Conservation (phyloP, 306 rosid genomes). For the Lathyrus tuberosus region DNA sequence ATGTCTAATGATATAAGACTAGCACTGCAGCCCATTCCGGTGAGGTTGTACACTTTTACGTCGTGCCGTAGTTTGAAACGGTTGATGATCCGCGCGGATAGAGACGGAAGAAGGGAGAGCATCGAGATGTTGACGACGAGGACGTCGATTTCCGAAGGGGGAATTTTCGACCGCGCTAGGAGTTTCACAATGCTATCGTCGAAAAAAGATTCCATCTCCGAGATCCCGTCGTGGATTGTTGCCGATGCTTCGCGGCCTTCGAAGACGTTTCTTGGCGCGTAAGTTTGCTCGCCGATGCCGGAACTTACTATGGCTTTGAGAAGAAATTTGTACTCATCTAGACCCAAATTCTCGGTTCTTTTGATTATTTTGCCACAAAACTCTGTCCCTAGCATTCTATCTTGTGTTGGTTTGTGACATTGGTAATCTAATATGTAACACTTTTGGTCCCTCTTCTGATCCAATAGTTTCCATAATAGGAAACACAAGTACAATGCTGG, state of each 20-base stretch:
- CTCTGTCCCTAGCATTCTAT: conserved; percentile 62
- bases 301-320: conserved; percentile 87
- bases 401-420: conserved; percentile 65
- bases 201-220: conserved; percentile 86
- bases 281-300: conserved; percentile 91
- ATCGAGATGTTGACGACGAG: conserved; percentile 85
- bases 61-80: conserved; percentile 70
- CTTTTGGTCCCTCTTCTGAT: conserved; percentile 52
- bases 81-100: conserved; percentile 65
- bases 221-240: conserved; percentile 52
- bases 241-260: conserved; percentile 65
- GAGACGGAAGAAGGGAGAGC: conserved; percentile 66
- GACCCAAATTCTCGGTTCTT: conserved; percentile 57
- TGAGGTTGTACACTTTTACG: conserved; percentile 77
- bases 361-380: conserved; percentile 55
- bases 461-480: conserved; percentile 56
- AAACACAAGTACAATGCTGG: conserved; percentile 49
- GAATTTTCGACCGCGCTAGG: conserved; percentile 46
- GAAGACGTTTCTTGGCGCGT: conserved; percentile 73
- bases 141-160: conserved; percentile 67
- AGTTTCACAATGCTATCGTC: conserved; percentile 58
- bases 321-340: conserved; percentile 69
- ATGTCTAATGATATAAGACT: conserved; percentile 75
- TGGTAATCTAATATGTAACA: conserved; percentile 77
- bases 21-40: conserved; percentile 96